A percentile compares a stretch with the other conserved stretches of the same genome.
Conservation (phyloP, 2,329 filamentous ascomycete species). For the Colletotrichum echinochloae region DNA sequence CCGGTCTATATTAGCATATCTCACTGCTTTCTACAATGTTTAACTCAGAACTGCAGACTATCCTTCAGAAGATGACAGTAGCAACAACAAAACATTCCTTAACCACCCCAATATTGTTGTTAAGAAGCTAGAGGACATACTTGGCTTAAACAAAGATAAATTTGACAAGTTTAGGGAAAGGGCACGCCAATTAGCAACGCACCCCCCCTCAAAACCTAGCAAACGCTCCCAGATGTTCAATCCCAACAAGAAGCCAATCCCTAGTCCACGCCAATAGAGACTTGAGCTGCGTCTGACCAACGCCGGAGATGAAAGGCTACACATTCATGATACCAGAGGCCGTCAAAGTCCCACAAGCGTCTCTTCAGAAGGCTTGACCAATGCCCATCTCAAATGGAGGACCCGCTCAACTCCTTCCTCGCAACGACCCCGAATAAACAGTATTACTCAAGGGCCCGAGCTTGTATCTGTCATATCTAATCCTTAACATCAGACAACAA, state of each 20-base stretch:
- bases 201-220: background rate
- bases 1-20: constrained; percentile 5
- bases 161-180: constrained; percentile 12
- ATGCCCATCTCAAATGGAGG: background rate
- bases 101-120: background rate
- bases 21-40: constrained; percentile 9
- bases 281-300: background rate
- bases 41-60: background rate
- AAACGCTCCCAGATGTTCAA: background rate
- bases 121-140: constrained; percentile 13
- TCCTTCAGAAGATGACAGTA: constrained; percentile 1
- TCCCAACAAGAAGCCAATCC: background rate
- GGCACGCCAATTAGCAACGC: constrained; percentile 6
- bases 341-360: background rate
- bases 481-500: background rate
- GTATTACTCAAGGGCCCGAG: background rate
- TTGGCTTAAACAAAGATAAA: constrained; percentile 20
- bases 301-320: background rate
- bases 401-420: constrained; percentile 1
- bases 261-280: background rate
- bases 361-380: constrained; percentile 13
- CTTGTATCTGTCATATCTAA: background rate
- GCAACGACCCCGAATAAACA: background rate
- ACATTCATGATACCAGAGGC: background rate
- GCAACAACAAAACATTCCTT: constrained; percentile 1